Evolutionary conservation across 257 asterid genomes (phyloP), one percentile per base, ranked within the genome.

Genomic region (Anisodus acutangulus): DNA sequence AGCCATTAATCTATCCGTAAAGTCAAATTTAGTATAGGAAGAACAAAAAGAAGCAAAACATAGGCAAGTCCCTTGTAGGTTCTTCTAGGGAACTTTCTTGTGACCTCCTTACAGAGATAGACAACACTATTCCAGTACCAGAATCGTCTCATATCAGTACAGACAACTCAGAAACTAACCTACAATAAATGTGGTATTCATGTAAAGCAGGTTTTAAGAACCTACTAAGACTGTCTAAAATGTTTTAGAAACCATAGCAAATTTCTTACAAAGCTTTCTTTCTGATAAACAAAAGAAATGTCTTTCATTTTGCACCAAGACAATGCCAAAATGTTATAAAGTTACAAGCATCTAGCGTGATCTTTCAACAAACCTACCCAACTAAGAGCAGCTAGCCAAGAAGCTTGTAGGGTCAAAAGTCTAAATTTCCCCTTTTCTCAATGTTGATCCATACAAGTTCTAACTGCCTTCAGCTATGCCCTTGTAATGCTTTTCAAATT

Each of bases 401-500:
- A 7, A 31, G 35, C 51, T 6, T 37, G 35, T 31, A 31, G 35
- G 35, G 2, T 39, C 51, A 39, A 15, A 39, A 69, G 31, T 69
- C 31, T 68, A 68, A 69, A 17, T 69, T 72, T n/a, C 41, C 80
- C 17, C 8, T 72, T 72, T 45, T 19, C 17, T 72, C 59, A 72
- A 45, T 43, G 17, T 72, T 45, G 80, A 72, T 45, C 80, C 80
- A 45, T 45, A 19, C 80, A 72, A 72, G 58, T 72, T 72, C 70
- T n/a, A 45, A 47, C 80, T 72, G 80, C 17, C 0, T 71, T 45
- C 55, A 19, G 79, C 79, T n/a, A n/a, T 10, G 37, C 39, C 80
- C 59, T 45, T 72, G 80, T 51, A 72, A 72, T 72, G 59, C n/a
- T 72, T 70, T 72, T 45, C 80, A n/a, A 13, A 5, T 72, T 71